These are phyloP conservation scores for Ustilago cynodontis DNA, from an alignment of 1,284 basidiomycete genomes.

Conservation along the genomic window DNA sequence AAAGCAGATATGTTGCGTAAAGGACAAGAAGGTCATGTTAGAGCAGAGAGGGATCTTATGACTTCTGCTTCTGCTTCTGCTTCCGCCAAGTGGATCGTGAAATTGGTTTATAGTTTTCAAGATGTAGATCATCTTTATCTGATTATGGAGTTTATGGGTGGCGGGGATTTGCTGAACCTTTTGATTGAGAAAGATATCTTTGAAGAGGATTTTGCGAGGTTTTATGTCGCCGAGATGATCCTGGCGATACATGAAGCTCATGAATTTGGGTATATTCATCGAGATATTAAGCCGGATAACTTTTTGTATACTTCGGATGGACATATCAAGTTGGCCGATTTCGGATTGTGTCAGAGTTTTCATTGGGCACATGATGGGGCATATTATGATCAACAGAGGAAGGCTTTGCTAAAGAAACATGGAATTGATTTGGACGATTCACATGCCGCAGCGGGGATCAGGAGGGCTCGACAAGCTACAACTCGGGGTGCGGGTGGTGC, in stretches of 20 bases:
- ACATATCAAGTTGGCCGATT: constrained; percentile 94
- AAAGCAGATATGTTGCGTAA: constrained; percentile 97
- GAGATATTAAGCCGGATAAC: constrained; percentile 97
- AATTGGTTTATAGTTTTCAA: constrained; percentile 81
- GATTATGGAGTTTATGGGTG: constrained; percentile 89
- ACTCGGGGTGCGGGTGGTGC: constrained; percentile 23
- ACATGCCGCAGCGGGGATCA: constrained; percentile 72
- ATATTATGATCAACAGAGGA: constrained; percentile 91
- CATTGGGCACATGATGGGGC: constrained; percentile 69
- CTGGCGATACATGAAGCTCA: constrained; percentile 95
- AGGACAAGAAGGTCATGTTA: constrained; percentile 96
- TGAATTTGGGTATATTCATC: constrained; percentile 93
- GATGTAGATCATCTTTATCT: constrained; percentile 86
- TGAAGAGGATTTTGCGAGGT: constrained; percentile 90
- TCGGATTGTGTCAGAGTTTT: constrained; percentile 78
- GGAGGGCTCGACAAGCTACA: constrained; percentile 31
- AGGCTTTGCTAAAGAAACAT: constrained; percentile 88
- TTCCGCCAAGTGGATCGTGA: constrained; percentile 82
- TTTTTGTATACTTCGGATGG: constrained; percentile 93
- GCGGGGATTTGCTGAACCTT: constrained; percentile 93
- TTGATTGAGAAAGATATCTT: constrained; percentile 94
- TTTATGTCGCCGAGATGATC: constrained; percentile 98
- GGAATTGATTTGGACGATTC: constrained; percentile 89
- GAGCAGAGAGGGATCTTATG: constrained; percentile 88
- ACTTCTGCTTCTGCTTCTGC: constrained; percentile 75